Evolutionary conservation across 2,329 filamentous ascomycete genomes (phyloP).

Genomic region (Xylaria sp.): DNA sequence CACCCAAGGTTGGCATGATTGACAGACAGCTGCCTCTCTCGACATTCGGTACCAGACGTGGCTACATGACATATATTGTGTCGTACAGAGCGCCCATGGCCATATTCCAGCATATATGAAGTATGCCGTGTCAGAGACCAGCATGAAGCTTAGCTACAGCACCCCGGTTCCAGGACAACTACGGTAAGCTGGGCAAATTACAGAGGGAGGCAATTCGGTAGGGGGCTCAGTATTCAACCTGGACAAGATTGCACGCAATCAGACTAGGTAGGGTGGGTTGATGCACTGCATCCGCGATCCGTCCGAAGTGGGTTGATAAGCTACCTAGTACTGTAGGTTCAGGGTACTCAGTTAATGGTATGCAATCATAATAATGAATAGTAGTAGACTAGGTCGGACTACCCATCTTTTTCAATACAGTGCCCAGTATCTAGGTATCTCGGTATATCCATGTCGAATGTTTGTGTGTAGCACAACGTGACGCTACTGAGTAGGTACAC

Average conservation of each 20-base stretch:
- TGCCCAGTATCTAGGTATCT: too few species aligned
- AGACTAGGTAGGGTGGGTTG: slow-evolving; percentile 17
- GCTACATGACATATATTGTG: too few species aligned
- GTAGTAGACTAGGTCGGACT: neutral
- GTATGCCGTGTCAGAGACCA: too few species aligned
- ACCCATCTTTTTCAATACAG: neutral
- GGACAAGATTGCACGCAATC: slow-evolving; percentile 7
- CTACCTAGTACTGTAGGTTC: neutral
- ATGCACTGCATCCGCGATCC: slow-evolving; percentile 17
- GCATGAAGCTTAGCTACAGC: too few species aligned
- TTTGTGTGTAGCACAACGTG: neutral
- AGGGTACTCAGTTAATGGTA: too few species aligned
- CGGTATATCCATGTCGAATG: too few species aligned
- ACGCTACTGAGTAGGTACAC: neutral
- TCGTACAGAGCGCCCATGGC: too few species aligned
- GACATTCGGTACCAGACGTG: neutral
- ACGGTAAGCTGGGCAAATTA: slow-evolving; percentile 8
- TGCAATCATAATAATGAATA: neutral
- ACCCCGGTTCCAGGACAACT: too few species aligned
- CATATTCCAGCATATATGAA: neutral
- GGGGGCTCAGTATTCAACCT: slow-evolving; percentile 8
- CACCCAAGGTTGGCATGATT: neutral
- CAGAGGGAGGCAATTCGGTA: neutral
- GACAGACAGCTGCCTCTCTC: neutral
- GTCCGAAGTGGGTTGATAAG: slow-evolving; percentile 20